A percentile compares a stretch with the other conserved stretches of the same genome.
These are phyloP conservation scores for Pichia sp. DNA, from an alignment of 1,139 yeast species.

Conservation along the genomic window DNA sequence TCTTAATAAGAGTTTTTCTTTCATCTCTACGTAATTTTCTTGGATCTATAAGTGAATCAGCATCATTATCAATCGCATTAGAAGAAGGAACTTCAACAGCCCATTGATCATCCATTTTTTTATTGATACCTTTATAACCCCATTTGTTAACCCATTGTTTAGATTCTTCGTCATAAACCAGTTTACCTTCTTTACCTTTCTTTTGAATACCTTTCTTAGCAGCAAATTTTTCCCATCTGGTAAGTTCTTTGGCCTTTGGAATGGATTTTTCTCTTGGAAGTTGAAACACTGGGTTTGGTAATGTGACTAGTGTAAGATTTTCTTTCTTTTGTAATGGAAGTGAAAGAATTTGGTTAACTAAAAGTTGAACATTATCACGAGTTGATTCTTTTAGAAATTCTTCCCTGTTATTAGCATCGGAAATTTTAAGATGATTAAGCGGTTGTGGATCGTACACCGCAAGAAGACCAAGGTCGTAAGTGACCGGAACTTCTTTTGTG, in stretches of 20 bases:
- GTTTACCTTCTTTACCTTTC: constrained; percentile 84
- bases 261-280: constrained; percentile 94
- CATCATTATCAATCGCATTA: constrained; percentile 46
- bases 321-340: constrained; percentile 76
- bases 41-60: constrained; percentile 59
- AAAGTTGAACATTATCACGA: constrained; percentile 87
- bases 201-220: constrained; percentile 89
- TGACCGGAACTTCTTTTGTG: constrained; percentile 79
- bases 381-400: constrained; percentile 59
- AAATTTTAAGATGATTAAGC: constrained; percentile 51
- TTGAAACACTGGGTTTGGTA: constrained; percentile 77
- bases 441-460: constrained; percentile 87
- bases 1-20: constrained; percentile 78
- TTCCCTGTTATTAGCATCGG: constrained; percentile 51
- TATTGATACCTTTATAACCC: constrained; percentile 95
- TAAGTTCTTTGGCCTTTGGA: constrained; percentile 86
- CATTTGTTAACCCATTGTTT: constrained; percentile 98
- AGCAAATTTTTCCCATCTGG: constrained; percentile 97
- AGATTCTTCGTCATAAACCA: constrained; percentile 80
- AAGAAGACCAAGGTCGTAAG: constrained; percentile 79
- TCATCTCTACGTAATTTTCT: constrained; percentile 73
- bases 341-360: constrained; percentile 83
- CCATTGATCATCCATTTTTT: constrained; percentile 87
- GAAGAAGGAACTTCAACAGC: constrained; percentile 82
- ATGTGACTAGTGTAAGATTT: constrained; percentile 69